phyloP scores from a whole-genome alignment of 2,329 filamentous ascomycete species.

The Emydomyces testavorans region DNA sequence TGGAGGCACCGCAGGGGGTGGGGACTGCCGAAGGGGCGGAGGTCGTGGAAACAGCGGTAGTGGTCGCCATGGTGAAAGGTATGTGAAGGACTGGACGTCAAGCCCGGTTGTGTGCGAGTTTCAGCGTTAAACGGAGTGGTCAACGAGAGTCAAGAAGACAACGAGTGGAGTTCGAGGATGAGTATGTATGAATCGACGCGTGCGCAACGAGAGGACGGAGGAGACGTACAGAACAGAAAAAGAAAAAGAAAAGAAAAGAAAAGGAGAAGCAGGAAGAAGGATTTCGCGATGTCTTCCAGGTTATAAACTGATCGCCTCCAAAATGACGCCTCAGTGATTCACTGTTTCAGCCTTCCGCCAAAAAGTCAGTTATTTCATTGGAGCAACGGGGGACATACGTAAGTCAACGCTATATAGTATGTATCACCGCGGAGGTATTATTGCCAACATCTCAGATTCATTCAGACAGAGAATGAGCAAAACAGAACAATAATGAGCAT shows the following conservation, averaged over 20 bases:
- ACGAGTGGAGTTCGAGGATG: not conserved
- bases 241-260: not conserved
- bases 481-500: too few relatives aligned
- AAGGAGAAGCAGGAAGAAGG: not conserved
- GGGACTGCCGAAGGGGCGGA: not conserved
- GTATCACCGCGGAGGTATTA: too few relatives aligned
- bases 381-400: too few relatives aligned
- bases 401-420: too few relatives aligned
- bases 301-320: too few relatives aligned
- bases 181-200: too few relatives aligned
- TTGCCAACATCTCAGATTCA: too few relatives aligned
- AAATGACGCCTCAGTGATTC: not conserved
- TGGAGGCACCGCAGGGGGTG: conserved; percentile 6
- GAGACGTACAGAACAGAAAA: not conserved
- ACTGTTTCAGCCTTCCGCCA: not conserved
- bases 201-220: too few relatives aligned
- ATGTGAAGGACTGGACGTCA: not conserved
- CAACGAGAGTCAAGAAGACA: not conserved
- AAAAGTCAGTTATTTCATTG: not conserved
- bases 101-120: not conserved
- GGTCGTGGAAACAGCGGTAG: not conserved
- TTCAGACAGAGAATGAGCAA: too few relatives aligned
- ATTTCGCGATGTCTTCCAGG: too few relatives aligned
- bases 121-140: not conserved
- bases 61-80: conserved; percentile 6